Evolutionary conservation across 805 yeast genomes (phyloP).

Genomic region (Starmerella sirachaensis): DNA sequence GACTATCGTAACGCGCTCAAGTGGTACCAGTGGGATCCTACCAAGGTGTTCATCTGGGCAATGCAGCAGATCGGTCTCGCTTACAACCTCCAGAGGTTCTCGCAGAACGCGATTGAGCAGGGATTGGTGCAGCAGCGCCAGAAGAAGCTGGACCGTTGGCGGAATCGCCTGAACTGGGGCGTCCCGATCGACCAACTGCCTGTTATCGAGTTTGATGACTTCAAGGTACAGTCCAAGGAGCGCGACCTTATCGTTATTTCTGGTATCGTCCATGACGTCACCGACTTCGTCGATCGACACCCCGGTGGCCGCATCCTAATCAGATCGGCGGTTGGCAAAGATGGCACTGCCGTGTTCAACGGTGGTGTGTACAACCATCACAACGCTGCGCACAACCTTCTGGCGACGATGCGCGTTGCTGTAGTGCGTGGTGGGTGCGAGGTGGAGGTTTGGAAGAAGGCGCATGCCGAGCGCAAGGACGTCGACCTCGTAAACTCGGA

Average conservation of each 20-base stretch:
- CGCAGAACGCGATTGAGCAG: conserved; percentile 52
- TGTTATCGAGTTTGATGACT: conserved; percentile 44
- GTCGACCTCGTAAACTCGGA: conserved; percentile 45
- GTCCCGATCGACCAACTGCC: conserved; percentile 84
- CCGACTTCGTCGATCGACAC: conserved; percentile 81
- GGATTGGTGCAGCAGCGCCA: conserved; percentile 75
- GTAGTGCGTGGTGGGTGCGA: conserved; percentile 72
- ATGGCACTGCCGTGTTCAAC: conserved; percentile 85
- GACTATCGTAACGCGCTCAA: conserved; percentile 70
- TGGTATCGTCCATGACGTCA: conserved; percentile 86
- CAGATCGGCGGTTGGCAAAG: conserved; percentile 74
- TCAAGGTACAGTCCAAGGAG: conserved; percentile 38
- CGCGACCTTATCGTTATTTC: conserved; percentile 68
- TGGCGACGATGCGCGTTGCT: conserved; percentile 90
- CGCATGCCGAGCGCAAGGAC: conserved; percentile 52
- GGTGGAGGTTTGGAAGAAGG: conserved; percentile 71
- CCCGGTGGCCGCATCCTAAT: conserved; percentile 86
- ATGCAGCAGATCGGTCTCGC: conserved; percentile 47
- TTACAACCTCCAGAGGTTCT: conserved; percentile 42
- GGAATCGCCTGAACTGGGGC: conserved; percentile 82
- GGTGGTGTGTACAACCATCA: conserved; percentile 92
- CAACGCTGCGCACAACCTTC: conserved; percentile 80
- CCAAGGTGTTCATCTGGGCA: conserved; percentile 57
- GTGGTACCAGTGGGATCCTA: conserved; percentile 74
- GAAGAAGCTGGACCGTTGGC: conserved; percentile 60